Percentiles rank a stretch among this genome's conserved stretches.
Conservation (phyloP, 768 basidiomycete species). For the Macrolepiota dolichaula region DNA sequence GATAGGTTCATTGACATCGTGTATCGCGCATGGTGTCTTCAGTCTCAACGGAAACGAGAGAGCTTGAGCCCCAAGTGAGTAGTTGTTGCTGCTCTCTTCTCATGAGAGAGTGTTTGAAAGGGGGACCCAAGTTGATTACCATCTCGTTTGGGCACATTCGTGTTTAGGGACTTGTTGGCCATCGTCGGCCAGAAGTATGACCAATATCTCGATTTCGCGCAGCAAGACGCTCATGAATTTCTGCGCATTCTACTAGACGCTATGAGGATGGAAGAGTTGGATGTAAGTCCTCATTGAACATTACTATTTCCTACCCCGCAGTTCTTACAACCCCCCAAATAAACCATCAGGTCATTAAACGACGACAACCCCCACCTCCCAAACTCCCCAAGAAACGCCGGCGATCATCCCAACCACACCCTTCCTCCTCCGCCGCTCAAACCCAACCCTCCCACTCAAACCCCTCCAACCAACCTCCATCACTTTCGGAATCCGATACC, state of each 20-base stretch:
- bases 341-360: conserved; percentile 74
- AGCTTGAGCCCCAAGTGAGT: conserved; percentile 68
- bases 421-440: conserved; percentile 12
- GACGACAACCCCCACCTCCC: conserved; percentile 49
- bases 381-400: conserved; percentile 35
- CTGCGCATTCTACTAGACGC: conserved; percentile 85
- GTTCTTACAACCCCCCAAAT: no score
- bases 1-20: conserved; percentile 63
- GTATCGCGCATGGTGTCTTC: conserved; percentile 61
- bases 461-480: conserved; percentile 8
- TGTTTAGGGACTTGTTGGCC: conserved; percentile 48
- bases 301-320: background rate
- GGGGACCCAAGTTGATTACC: background rate
- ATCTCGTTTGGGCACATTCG: no score
- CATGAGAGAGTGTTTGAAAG: no score
- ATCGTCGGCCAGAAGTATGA: conserved; percentile 83
- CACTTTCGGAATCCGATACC: conserved; percentile 28
- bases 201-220: conserved; percentile 92
- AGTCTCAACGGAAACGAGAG: conserved; percentile 46
- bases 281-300: conserved; percentile 47
- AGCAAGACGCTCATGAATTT: conserved; percentile 96
- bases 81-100: conserved; percentile 24
- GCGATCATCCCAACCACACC: conserved; percentile 19
- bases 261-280: conserved; percentile 92
- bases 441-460: background rate